phyloP scores from a whole-genome alignment of 2,329 filamentous ascomycete genomes.

The Anthostomella pinea region DNA sequence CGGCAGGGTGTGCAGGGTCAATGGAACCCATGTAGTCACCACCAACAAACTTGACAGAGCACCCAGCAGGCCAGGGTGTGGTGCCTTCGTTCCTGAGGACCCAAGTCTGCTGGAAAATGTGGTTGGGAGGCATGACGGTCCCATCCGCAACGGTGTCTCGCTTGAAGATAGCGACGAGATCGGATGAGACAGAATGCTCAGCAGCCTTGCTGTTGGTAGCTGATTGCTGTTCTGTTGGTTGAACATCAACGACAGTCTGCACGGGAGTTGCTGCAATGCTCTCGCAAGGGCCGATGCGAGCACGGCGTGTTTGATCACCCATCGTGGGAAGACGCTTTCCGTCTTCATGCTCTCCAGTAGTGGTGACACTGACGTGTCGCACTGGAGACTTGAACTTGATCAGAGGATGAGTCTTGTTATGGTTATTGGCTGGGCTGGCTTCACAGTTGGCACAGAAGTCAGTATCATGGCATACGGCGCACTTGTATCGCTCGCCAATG shows the following conservation, averaged over 20 bases:
- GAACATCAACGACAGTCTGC: conserved; percentile 70
- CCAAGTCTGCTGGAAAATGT: conserved; percentile 87
- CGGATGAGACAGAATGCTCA: conserved; percentile 18
- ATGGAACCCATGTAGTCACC: conserved; percentile 96
- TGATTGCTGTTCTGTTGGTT: conserved; percentile 52
- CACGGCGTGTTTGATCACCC: conserved; percentile 57
- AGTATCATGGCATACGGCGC: conserved; percentile 88
- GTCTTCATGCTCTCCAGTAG: conserved; percentile 71
- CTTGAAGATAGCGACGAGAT: conserved; percentile 62
- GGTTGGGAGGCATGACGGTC: conserved; percentile 65
- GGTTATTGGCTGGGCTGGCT: conserved; percentile 75
- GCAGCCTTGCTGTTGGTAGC: conserved; percentile 29
- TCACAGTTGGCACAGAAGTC: conserved; percentile 97
- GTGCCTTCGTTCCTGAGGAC: conserved; percentile 81
- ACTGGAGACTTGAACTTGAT: conserved; percentile 97
- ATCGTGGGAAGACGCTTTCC: conserved; percentile 64
- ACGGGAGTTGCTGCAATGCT: conserved; percentile 49
- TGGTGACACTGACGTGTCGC: conserved; percentile 82
- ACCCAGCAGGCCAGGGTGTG: conserved; percentile 79
- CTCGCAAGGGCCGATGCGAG: conserved; percentile 41
- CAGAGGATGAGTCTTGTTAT: conserved; percentile 94
- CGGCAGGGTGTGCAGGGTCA: conserved; percentile 75
- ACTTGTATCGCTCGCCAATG: conserved; percentile 89
- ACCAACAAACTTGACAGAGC: conserved; percentile 85
- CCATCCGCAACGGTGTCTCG: conserved; percentile 78